These are phyloP conservation scores for Trametes sp. DNA, from an alignment of 1,284 basidiomycete genomes.

Conservation along the genomic window DNA sequence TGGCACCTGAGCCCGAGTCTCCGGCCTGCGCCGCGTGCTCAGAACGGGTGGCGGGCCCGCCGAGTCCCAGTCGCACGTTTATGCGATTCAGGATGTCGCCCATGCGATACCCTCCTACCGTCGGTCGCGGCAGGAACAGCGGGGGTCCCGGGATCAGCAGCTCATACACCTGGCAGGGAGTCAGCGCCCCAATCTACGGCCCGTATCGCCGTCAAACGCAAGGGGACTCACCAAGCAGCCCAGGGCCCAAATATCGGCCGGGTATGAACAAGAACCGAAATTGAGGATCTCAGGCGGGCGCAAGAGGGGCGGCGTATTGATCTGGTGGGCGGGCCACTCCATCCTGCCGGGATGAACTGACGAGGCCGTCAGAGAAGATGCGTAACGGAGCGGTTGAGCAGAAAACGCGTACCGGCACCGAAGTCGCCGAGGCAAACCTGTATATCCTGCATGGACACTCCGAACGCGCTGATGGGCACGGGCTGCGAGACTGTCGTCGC, in stretches of 20 bases:
- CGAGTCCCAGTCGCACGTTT: no score
- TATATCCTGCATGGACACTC: constrained; percentile 12
- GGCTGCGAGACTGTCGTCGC: constrained; percentile 12
- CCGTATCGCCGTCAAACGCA: not conserved
- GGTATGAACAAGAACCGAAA: constrained; percentile 13
- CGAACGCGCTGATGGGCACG: constrained; percentile 16
- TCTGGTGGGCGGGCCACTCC: not conserved
- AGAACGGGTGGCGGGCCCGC: no score
- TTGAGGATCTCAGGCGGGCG: constrained; percentile 20
- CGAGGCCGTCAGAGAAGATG: not conserved
- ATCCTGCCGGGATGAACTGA: not conserved
- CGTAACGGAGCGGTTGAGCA: not conserved
- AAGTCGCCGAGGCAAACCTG: constrained; percentile 15
- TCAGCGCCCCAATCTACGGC: not conserved
- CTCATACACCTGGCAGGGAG: not conserved
- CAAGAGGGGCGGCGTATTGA: constrained; percentile 1
- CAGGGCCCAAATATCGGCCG: constrained; percentile 27
- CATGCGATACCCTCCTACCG: no score
- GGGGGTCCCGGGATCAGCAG: not conserved
- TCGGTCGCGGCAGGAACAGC: no score
- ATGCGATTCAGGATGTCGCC: no score
- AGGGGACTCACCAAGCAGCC: constrained; percentile 21
- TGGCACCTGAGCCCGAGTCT: no score
- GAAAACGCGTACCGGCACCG: constrained; percentile 11
- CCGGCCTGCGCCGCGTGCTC: no score